A percentile compares a stretch with the other conserved stretches of the same genome.
Evolutionary conservation across 805 yeast species (phyloP).

Genomic region (Barnettozyma populi): DNA sequence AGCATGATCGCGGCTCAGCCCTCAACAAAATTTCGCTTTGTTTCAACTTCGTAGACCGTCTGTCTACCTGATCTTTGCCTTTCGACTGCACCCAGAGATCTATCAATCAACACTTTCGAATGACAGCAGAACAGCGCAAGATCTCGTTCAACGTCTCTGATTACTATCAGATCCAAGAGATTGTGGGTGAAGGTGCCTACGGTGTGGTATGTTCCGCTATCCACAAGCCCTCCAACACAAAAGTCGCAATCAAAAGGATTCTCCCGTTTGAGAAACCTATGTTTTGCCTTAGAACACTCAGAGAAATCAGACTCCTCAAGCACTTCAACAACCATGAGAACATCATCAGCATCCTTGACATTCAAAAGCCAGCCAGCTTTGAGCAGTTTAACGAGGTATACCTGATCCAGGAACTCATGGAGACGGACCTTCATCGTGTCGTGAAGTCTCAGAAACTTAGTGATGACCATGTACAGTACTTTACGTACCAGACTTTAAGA

Average conservation of each 20-base stretch:
- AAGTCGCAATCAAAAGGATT: constrained; percentile 75
- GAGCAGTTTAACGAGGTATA: constrained; percentile 68
- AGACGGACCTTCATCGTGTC: constrained; percentile 62
- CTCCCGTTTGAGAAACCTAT: constrained; percentile 63
- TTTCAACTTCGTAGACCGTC: neutral
- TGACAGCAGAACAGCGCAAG: constrained; percentile 21
- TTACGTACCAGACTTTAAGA: constrained; percentile 62
- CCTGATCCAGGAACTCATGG: constrained; percentile 73
- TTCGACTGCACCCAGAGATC: neutral
- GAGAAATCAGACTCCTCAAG: constrained; percentile 63
- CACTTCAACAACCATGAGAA: constrained; percentile 68
- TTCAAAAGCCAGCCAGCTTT: constrained; percentile 55
- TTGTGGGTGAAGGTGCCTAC: constrained; percentile 79
- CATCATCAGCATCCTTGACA: constrained; percentile 59
- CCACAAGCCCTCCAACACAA: constrained; percentile 52
- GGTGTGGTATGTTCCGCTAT: constrained; percentile 71
- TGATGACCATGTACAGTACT: constrained; percentile 66
- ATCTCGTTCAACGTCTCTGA: constrained; percentile 59
- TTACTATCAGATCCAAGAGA: constrained; percentile 51
- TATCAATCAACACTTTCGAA: neutral
- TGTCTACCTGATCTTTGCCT: neutral
- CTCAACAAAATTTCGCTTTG: neutral
- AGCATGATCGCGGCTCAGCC: neutral
- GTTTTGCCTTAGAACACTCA: constrained; percentile 61
- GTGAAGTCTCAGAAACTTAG: constrained; percentile 51